Evolutionary conservation across 1,284 basidiomycete species (phyloP), one percentile per base, ranked within the genome.

Genomic region (Puccinia triticina): DNA sequence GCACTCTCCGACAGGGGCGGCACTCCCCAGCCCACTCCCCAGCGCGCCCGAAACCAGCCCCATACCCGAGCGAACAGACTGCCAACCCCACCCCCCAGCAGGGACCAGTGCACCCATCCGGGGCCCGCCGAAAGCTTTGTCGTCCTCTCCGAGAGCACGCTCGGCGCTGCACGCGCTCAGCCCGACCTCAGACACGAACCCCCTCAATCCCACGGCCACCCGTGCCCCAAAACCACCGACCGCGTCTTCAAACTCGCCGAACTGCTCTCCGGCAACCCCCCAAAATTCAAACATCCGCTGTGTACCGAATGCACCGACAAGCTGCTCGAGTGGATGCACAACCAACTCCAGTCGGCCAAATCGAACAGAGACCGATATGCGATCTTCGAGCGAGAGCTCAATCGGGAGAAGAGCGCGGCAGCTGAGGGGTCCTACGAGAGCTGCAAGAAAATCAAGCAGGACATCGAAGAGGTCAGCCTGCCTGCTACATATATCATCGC

Each of bases 291-390:
- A 87, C 96, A 99, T 87, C 97, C 97, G 2, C 90, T 99, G 14
- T 99, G 97, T 87, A 91, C 92, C 0, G 95, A 97, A 86, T 99
- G 97, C 87, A 94, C 95, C 1, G 92, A 93, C 85, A 90, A 93
- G 77, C 88, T 98, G 66, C 90, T 96, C 66, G 89, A 90, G 4
- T 91, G 91, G 46, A 91, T 98, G 77, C 92, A 93, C 85, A 90
- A 91, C 61, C 92, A 95, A 86, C 90, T 98, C 16, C 94, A 97
- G 82, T 93, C 97, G 88, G 92, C 93, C 3, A 94, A 93, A 87
- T 92, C 92, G 86, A 96, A 98, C 86, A 89, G 94, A 72, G 96
- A 98, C 85, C 94, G 94, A 0, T 96, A 96, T 86, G 91, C 94
- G 83, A 93, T 92, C 0, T 98, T 95, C 85, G 95, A 97, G 88